Percentiles rank a stretch among this genome's conserved stretches.
Evolutionary conservation across 257 asterid genomes (phyloP).

Genomic region (Rubia yunnanensis): DNA sequence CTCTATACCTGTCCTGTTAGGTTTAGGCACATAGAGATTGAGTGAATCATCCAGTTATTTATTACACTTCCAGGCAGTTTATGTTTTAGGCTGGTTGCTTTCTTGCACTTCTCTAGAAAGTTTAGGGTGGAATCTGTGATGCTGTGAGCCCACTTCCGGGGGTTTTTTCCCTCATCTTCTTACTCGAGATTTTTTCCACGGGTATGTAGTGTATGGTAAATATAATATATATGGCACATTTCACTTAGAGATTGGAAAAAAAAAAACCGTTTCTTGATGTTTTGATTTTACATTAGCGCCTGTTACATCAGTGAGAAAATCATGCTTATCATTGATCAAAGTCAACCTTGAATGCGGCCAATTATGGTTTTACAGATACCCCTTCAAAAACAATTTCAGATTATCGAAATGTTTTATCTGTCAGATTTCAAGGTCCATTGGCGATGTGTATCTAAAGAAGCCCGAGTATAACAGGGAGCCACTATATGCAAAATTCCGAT

Average conservation of each 20-base stretch:
- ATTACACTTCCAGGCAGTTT: no score
- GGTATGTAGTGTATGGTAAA: neutral
- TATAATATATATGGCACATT: neutral
- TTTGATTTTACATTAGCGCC: neutral
- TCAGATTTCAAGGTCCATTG: conserved; percentile 74
- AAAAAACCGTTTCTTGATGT: neutral
- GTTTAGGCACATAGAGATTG: neutral
- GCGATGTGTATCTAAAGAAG: conserved; percentile 64
- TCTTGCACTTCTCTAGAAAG: neutral
- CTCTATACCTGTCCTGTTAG: neutral
- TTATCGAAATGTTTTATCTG: conserved; percentile 10
- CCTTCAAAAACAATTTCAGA: neutral
- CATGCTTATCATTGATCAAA: neutral
- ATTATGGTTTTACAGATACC: neutral
- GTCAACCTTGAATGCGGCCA: neutral
- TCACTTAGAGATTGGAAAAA: neutral
- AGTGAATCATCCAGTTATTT: neutral
- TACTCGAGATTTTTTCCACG: neutral
- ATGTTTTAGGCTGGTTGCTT: neutral
- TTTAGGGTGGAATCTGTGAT: neutral
- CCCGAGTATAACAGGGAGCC: conserved; percentile 79
- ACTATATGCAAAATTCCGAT: conserved; percentile 57
- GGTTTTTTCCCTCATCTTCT: neutral
- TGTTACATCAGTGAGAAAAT: neutral
- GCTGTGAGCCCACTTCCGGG: neutral